Percentiles rank a stretch among this genome's conserved stretches.
Conservation (phyloP, 768 basidiomycete species). For the Boletus reticulatus region DNA sequence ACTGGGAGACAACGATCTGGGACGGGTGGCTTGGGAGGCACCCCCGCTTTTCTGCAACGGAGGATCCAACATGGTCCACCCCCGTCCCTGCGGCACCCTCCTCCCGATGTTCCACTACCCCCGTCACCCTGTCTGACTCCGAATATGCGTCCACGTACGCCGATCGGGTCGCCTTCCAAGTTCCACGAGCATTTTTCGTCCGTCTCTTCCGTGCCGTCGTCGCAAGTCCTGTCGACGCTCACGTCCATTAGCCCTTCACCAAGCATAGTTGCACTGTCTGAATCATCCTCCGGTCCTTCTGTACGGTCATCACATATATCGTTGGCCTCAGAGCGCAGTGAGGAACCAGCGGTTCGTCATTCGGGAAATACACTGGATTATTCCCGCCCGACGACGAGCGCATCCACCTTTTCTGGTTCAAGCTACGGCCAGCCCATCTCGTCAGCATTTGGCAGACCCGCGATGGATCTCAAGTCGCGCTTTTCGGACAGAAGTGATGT, state of each 20-base stretch:
- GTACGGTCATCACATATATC: constrained; percentile 25
- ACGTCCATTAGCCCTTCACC: constrained; percentile 15
- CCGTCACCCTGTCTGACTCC: constrained; percentile 16
- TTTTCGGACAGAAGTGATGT: constrained; percentile 20
- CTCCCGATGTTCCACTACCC: constrained; percentile 30
- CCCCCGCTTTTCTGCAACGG: constrained; percentile 31
- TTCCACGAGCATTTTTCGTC: constrained; percentile 35
- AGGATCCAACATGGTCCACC: constrained; percentile 24
- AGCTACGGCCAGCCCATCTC: constrained; percentile 18
- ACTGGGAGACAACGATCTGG: constrained; percentile 16
- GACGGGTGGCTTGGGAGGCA: constrained; percentile 5
- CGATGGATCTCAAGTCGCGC: constrained; percentile 11
- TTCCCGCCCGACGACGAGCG: constrained; percentile 19
- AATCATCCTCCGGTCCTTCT: constrained; percentile 29
- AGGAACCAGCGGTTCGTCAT: constrained; percentile 7
- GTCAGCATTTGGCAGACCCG: constrained; percentile 1
- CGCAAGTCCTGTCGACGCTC: constrained; percentile 8
- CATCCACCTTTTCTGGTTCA: constrained; percentile 20
- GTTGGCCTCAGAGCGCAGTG: constrained; percentile 18
- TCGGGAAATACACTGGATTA: constrained; percentile 5
- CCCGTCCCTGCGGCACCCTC: constrained; percentile 27
- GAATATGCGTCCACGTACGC: constrained; percentile 8
- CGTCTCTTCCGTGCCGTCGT: constrained; percentile 21
- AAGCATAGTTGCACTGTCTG: constrained; percentile 25
- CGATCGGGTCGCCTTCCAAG: constrained; percentile 20